Percentiles rank a stretch among this genome's conserved stretches.
These are phyloP conservation scores for Melaleuca quinquenervia DNA, from an alignment of 345 rosid genomes.

Conservation along the genomic window DNA sequence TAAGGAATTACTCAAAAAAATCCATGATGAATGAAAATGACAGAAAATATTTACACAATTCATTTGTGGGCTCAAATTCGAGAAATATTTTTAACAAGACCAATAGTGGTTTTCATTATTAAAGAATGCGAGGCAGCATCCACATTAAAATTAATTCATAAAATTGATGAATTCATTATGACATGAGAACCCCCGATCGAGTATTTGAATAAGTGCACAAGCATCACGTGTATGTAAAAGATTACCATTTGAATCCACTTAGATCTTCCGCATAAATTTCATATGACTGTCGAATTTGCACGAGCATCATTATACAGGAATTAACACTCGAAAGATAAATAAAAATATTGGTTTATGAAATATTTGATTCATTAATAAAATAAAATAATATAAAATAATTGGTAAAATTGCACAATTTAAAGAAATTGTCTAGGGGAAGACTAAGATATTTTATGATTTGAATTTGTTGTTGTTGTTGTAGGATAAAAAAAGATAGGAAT, in stretches of 20 bases:
- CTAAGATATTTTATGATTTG: not conserved
- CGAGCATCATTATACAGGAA: not conserved
- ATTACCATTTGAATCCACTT: no score
- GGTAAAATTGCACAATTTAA: not conserved
- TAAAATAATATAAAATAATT: not conserved
- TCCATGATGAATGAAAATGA: not conserved
- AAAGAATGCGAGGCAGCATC: not conserved
- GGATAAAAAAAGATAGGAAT: not conserved
- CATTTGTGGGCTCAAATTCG: no score
- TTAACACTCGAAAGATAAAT: not conserved
- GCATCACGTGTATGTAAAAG: no score
- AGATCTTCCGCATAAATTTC: no score
- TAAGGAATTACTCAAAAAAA: not conserved
- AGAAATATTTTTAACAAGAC: not conserved
- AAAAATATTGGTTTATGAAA: not conserved
- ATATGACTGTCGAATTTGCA: no score
- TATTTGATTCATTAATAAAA: not conserved
- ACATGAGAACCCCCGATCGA: not conserved
- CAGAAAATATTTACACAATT: no score
- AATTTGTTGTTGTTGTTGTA: not conserved
- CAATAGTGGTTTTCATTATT: not conserved
- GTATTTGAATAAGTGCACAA: not conserved
- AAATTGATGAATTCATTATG: not conserved
- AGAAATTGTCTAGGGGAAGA: not conserved
- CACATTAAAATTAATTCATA: not conserved